Evolutionary conservation across 2,329 filamentous ascomycete genomes (phyloP).

Genomic region (Aspergillus oerlinghausenensis): DNA sequence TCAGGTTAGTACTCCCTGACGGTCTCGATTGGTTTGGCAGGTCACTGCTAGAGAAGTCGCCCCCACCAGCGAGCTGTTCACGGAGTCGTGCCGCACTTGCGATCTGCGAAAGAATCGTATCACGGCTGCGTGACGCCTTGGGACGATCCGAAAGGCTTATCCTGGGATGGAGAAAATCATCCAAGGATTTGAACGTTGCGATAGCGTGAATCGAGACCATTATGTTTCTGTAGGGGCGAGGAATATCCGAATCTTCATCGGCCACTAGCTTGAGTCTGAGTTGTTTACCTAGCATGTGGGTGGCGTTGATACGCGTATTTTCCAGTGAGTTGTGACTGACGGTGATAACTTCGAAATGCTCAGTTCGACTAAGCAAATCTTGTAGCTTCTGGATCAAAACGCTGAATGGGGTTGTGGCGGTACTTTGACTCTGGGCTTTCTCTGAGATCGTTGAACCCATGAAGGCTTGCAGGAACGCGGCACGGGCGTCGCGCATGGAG

Average conservation of each 20-base stretch:
- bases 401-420: conserved; percentile 78
- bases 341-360: conserved; percentile 96
- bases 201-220: conserved; percentile 99
- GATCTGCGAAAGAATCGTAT: conserved; percentile 65
- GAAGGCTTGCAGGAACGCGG: conserved; percentile 85
- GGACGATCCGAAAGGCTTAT: conserved; percentile 77
- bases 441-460: conserved; percentile 66
- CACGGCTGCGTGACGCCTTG: conserved; percentile 55
- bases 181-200: conserved; percentile 92
- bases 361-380: conserved; percentile 89
- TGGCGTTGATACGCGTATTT: conserved; percentile 81
- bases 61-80: conserved; percentile 38
- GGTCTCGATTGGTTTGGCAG: conserved; percentile 20
- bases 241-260: conserved; percentile 82
- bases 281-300: conserved; percentile 95
- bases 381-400: conserved; percentile 90
- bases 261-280: conserved; percentile 83
- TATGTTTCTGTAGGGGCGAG: conserved; percentile 80
- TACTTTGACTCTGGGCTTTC: conserved; percentile 60
- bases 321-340: conserved; percentile 91
- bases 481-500: conserved; percentile 56
- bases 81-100: conserved; percentile 66
- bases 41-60: conserved; percentile 29
- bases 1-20: conserved; percentile 16
- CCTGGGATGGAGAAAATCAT: conserved; percentile 89